Evolutionary conservation across 2,329 filamentous ascomycete species (phyloP).

Genomic region (Rhytidhysteron rufulum): DNA sequence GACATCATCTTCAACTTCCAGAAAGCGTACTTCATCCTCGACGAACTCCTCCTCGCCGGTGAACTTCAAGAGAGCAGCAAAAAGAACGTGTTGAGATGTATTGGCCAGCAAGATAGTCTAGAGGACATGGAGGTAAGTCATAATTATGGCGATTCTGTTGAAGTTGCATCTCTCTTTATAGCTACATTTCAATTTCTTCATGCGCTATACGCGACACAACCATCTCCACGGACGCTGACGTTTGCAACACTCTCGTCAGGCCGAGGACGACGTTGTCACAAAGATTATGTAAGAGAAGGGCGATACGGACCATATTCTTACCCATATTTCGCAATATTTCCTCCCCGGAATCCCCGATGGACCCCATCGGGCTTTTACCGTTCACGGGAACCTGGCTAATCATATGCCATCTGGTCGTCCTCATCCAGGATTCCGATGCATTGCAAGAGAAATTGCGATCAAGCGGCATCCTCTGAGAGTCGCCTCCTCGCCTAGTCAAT

Average conservation of each 20-base stretch:
- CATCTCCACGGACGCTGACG: constrained; percentile 39
- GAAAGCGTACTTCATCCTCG: constrained; percentile 98
- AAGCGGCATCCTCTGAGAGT: constrained; percentile 30
- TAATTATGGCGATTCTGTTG: background rate
- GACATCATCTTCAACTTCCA: constrained; percentile 99
- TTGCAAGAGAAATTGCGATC: constrained; percentile 27
- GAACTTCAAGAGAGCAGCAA: constrained; percentile 99
- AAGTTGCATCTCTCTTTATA: background rate
- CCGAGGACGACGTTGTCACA: constrained; percentile 79
- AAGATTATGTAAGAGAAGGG: constrained; percentile 67
- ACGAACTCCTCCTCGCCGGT: constrained; percentile 90
- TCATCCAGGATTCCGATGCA: constrained; percentile 26
- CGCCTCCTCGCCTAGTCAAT: constrained; percentile 1
- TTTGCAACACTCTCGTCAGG: constrained; percentile 51
- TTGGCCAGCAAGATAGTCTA: constrained; percentile 93
- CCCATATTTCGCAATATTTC: constrained; percentile 6
- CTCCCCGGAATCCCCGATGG: too few relatives aligned
- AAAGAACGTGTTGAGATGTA: constrained; percentile 95
- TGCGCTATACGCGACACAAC: constrained; percentile 11
- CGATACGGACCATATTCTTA: constrained; percentile 3
- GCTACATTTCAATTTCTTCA: background rate
- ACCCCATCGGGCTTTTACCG: constrained; percentile 11
- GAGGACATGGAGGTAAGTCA: constrained; percentile 97
- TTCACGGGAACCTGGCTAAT: constrained; percentile 23
- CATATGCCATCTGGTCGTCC: constrained; percentile 12